Evolutionary conservation across 1,139 yeast species (phyloP).

Genomic region (Sugiyamaella sp.): DNA sequence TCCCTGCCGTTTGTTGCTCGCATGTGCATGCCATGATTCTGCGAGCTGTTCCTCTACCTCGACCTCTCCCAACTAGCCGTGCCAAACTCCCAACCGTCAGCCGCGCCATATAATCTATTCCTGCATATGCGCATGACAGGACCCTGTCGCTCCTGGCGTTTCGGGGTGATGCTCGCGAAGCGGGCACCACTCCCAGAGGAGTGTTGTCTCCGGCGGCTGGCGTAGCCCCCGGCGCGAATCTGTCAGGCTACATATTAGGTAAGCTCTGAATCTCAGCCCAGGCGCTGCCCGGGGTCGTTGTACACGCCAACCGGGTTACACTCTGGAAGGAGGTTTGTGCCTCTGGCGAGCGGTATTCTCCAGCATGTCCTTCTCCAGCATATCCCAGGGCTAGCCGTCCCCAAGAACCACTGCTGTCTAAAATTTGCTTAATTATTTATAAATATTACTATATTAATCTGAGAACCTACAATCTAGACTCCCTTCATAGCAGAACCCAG

Average conservation of each 20-base stretch:
- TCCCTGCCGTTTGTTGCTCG: not conserved
- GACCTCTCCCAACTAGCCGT: not conserved
- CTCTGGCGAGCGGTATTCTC: too few species aligned
- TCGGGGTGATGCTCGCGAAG: not conserved
- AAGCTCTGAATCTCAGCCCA: not conserved
- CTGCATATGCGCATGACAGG: not conserved
- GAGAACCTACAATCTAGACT: too few species aligned
- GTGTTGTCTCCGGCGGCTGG: slow-evolving; percentile 3
- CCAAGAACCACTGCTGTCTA: too few species aligned
- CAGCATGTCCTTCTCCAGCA: too few species aligned
- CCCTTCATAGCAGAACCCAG: too few species aligned
- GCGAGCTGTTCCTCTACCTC: not conserved
- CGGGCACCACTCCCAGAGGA: too few species aligned
- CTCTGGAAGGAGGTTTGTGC: too few species aligned
- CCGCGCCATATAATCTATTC: not conserved
- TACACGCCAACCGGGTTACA: slow-evolving; percentile 1
- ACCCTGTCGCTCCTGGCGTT: not conserved
- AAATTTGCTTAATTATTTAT: too few species aligned
- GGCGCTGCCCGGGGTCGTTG: slow-evolving; percentile 8
- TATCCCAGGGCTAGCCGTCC: too few species aligned
- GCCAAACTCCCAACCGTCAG: slow-evolving; percentile 5
- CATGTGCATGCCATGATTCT: not conserved
- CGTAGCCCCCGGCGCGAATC: not conserved
- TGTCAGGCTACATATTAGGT: not conserved
- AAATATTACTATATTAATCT: too few species aligned